A percentile compares a stretch with the other conserved stretches of the same genome.
Conservation (phyloP, 208 protist genomes). For the Acanthamoeba castellanii region DNA sequence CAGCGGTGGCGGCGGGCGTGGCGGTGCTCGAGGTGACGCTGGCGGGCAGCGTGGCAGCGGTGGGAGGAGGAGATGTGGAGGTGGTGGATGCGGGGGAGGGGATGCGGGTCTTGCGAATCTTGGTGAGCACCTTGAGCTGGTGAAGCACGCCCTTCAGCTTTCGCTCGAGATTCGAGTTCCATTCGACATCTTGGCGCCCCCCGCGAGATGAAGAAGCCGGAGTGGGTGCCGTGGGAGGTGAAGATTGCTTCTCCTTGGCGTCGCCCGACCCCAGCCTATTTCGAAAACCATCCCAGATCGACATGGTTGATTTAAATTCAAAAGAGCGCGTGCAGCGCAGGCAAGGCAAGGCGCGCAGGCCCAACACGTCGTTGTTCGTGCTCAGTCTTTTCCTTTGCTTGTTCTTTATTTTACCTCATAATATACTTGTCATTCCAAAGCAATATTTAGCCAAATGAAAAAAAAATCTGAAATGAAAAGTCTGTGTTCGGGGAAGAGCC, state of each 20-base stretch:
- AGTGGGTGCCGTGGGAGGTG: background rate
- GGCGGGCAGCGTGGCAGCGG: background rate
- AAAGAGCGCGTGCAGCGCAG: too few species aligned
- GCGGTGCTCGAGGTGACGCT: background rate
- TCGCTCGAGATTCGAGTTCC: slow-evolving; percentile 40
- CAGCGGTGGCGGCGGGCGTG: background rate
- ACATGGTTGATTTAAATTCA: slow-evolving; percentile 23
- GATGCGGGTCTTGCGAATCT: background rate
- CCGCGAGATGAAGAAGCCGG: background rate
- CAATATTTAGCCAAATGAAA: too few species aligned
- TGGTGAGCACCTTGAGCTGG: slow-evolving; percentile 65
- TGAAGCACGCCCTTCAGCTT: slow-evolving; percentile 30
- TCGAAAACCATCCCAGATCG: slow-evolving; percentile 65
- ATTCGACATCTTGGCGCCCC: background rate
- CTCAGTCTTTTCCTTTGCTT: background rate
- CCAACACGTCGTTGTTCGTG: background rate
- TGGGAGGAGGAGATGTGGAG: background rate
- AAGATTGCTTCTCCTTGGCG: slow-evolving; percentile 42
- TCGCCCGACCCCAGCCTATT: background rate
- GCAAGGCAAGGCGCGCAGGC: too few species aligned
- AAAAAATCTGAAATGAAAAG: background rate
- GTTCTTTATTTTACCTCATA: background rate
- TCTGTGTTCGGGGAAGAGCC: background rate
- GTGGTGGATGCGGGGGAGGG: background rate
- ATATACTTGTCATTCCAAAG: too few species aligned